Evolutionary conservation across 2,329 filamentous ascomycete genomes (phyloP).

Genomic region (Plenodomus tracheiphilus): DNA sequence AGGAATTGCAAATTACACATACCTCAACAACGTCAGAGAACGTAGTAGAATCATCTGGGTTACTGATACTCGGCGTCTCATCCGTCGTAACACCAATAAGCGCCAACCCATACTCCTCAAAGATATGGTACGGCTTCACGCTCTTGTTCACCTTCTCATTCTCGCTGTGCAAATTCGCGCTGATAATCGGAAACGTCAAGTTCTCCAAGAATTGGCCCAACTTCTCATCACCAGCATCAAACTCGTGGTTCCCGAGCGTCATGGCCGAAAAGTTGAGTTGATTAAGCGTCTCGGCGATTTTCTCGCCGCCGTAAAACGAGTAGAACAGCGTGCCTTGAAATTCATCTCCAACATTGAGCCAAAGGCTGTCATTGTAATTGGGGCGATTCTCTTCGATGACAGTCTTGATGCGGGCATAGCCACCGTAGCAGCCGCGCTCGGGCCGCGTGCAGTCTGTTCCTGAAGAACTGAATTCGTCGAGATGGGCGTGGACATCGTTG

Average conservation of each 20-base stretch:
- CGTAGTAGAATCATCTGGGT: slow-evolving; percentile 59
- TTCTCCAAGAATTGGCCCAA: slow-evolving; percentile 65
- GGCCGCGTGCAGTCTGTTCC: slow-evolving; percentile 65
- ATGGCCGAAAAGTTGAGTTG: slow-evolving; percentile 68
- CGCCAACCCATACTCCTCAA: slow-evolving; percentile 62
- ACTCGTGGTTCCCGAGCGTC: slow-evolving; percentile 57
- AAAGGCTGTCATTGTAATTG: slow-evolving; percentile 62
- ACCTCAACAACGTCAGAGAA: slow-evolving; percentile 60
- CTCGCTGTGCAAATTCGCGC: slow-evolving; percentile 65
- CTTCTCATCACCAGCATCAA: slow-evolving; percentile 65
- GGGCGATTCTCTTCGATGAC: slow-evolving; percentile 61
- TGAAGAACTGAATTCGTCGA: slow-evolving; percentile 64
- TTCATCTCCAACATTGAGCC: slow-evolving; percentile 69
- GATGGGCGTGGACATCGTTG: slow-evolving; percentile 70
- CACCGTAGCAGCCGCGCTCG: slow-evolving; percentile 63
- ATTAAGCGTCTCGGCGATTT: slow-evolving; percentile 69
- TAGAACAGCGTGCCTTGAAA: slow-evolving; percentile 72
- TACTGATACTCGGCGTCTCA: slow-evolving; percentile 61
- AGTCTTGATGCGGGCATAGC: slow-evolving; percentile 66
- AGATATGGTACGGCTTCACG: slow-evolving; percentile 68
- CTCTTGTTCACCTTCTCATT: slow-evolving; percentile 63
- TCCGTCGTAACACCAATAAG: slow-evolving; percentile 68
- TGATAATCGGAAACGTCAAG: slow-evolving; percentile 66
- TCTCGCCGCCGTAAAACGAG: slow-evolving; percentile 67
- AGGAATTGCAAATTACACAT: not conserved